Evolutionary conservation across 257 asterid genomes (phyloP), one percentile per base, ranked within the genome.

Genomic region (Scutellaria baicalensis): DNA sequence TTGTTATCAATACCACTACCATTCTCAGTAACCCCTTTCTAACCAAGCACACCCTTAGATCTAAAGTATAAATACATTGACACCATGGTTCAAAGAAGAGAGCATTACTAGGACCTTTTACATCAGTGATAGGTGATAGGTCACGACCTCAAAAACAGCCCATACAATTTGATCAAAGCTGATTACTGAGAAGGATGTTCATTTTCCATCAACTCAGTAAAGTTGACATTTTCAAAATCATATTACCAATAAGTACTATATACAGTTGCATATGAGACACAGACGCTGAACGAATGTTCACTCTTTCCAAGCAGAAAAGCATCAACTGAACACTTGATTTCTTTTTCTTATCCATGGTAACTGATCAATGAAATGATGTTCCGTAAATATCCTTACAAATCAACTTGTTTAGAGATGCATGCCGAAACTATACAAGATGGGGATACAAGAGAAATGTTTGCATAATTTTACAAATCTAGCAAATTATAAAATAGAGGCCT

Each of bases 281-380:
- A n/a, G n/a, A 38, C 17, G 35, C 52, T 59, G n/a, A 48, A 13
- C 27, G 27, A 66, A 33, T 43, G 59, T 20, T 33, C 6, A 31
- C 38, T 36, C 45, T 44, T 33, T 68, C 73, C 62, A 74, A 27
- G 54, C 39, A 59, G 35, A 52, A 64, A 74, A 33, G 65, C 66
- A 48, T 55, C 12, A 51, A 71, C 21, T 11, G 31, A 42, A 12
- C 23, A 9, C 64, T 40, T 47, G 18, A 18, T 27, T 38, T 20
- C 4, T 52, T 63, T 48, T 60, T 48, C 60, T 45, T 60, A 1
- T 8, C 58, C 59, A 7, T 31, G 14, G 45, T 21, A 60, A 17
- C 33, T 57, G 76, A 27, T 47, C 54, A 51, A 48, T 18, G 20
- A 58, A 33, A 63, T 12, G 8, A 64, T 64, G 60, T 36, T 71